Evolutionary conservation across 371 early-diverging fungal genomes (phyloP), one percentile per base, ranked within the genome.

Genomic region (Mucor circinelloides): DNA sequence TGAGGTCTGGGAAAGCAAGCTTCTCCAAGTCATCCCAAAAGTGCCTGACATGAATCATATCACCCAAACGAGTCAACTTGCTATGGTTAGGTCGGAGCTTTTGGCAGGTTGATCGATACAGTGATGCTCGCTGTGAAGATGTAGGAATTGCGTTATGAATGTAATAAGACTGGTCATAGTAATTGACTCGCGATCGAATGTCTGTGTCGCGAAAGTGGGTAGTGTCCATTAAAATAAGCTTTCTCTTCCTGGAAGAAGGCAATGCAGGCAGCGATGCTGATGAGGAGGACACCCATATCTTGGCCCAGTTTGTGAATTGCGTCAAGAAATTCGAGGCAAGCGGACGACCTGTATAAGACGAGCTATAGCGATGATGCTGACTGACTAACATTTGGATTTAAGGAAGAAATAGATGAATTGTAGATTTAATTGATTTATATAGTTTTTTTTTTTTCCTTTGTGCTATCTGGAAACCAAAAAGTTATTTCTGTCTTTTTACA

Each of bases 191-290:
- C 13, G 67, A 42, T 54, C 67, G 38, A 34, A 67, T 60, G 34
- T 67, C 67, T 21, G 61, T 67, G 8, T 67, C 67, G 23, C 67
- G 91, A 59, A 91, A 90, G 64, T 89, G 88, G 58, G 83, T 88
- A 32, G 52, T 52, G 6, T 52, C 27, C 15, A 52, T 52, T 13
- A 13, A 52, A 52, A 90, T 88, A 38, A 84, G 75, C 67, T 74
- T 75, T 73, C 90, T 86, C 83, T 93, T 94, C 82, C 94, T 46
- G 27, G 52, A 25, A 5, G 52, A 13, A 0, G 52, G 5, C 23
- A 52, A 15, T 9, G 52, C 13, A 25, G 52, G 28, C 52, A 25
- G 92, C 27, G 28, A 42, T 25, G 42, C 50, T 48, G 56, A 66
- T n/a, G 67, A 46, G 2, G 55, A 42, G 4, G 68, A 60, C 19